Evolutionary conservation across 139 green algal genomes (phyloP).

Genomic region (Chlamydomonas asymmetrica): DNA sequence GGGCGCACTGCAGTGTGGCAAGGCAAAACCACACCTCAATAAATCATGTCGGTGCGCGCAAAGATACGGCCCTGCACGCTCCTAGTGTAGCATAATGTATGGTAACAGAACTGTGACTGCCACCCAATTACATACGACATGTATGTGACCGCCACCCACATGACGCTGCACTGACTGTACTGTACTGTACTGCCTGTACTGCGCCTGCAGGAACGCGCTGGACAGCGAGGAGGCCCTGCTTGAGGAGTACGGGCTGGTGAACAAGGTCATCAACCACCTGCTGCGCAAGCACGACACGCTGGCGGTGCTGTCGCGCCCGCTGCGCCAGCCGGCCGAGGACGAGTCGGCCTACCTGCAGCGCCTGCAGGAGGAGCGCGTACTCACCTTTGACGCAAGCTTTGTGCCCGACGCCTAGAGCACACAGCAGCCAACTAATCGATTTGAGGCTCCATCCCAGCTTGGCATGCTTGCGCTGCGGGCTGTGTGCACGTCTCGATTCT

Average conservation of each 20-base stretch:
- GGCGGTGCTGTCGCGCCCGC: slow-evolving; percentile 62
- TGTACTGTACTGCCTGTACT: neutral
- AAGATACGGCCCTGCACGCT: too few relatives aligned
- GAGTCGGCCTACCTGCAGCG: slow-evolving; percentile 54
- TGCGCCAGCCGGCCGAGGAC: slow-evolving; percentile 54
- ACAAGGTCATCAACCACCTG: slow-evolving; percentile 79
- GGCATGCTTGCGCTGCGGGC: too few relatives aligned
- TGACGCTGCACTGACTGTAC: neutral
- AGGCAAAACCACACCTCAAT: too few relatives aligned
- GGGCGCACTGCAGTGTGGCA: neutral
- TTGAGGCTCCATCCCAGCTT: too few relatives aligned
- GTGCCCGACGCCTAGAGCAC: too few relatives aligned
- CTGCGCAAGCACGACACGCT: slow-evolving; percentile 68
- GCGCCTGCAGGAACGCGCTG: slow-evolving; percentile 37
- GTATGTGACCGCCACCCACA: neutral
- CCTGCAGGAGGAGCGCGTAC: slow-evolving; percentile 64
- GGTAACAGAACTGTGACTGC: too few relatives aligned
- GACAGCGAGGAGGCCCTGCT: slow-evolving; percentile 35
- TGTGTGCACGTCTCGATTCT: too few relatives aligned
- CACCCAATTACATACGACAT: neutral
- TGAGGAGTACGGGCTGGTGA: slow-evolving; percentile 46
- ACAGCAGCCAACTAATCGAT: too few relatives aligned
- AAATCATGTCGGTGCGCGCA: too few relatives aligned
- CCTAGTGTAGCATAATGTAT: too few relatives aligned
- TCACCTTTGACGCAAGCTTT: too few relatives aligned